Percentiles rank a stretch among this genome's conserved stretches.
Conservation (phyloP, 495 filamentous ascomycete genomes). For the Aspergillus indologenus region DNA sequence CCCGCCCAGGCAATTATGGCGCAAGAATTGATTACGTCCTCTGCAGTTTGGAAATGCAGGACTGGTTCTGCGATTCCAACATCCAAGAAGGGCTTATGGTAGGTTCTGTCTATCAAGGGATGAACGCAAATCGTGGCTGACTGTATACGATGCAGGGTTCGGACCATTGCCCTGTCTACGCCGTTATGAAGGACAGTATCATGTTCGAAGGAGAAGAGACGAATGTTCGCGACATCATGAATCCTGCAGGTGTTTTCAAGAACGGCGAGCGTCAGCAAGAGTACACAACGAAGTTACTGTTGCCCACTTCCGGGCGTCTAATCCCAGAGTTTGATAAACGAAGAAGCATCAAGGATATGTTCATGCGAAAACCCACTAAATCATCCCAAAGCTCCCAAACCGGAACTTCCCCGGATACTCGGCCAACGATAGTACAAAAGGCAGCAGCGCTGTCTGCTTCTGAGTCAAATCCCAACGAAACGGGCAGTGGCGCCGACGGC, state of each 20-base stretch:
- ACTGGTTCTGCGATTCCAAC: slow-evolving; percentile 83
- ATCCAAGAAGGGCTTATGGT: slow-evolving; percentile 93
- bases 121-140: slow-evolving; percentile 12
- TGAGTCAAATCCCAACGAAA: background rate
- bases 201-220: slow-evolving; percentile 45
- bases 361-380: slow-evolving; percentile 54
- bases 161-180: slow-evolving; percentile 94
- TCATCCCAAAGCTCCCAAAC: slow-evolving; percentile 10
- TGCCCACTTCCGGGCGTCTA: slow-evolving; percentile 75
- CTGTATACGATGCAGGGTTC: slow-evolving; percentile 58
- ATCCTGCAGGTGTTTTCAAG: slow-evolving; percentile 70
- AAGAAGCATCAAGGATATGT: slow-evolving; percentile 90
- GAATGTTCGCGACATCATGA: slow-evolving; percentile 72
- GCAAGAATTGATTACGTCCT: slow-evolving; percentile 92
- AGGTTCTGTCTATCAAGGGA: slow-evolving; percentile 17
- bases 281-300: slow-evolving; percentile 60
- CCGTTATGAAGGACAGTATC: slow-evolving; percentile 65
- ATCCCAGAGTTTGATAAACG: slow-evolving; percentile 86
- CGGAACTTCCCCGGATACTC: background rate
- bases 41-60: slow-evolving; percentile 73
- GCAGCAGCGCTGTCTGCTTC: background rate
- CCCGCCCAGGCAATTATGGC: slow-evolving; percentile 86
- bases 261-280: slow-evolving; percentile 65
- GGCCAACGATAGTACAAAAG: slow-evolving; percentile 2
- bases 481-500: slow-evolving; percentile 1